These are phyloP conservation scores for Kluyveromyces starmeri DNA, from an alignment of 805 yeast genomes.

Conservation along the genomic window DNA sequence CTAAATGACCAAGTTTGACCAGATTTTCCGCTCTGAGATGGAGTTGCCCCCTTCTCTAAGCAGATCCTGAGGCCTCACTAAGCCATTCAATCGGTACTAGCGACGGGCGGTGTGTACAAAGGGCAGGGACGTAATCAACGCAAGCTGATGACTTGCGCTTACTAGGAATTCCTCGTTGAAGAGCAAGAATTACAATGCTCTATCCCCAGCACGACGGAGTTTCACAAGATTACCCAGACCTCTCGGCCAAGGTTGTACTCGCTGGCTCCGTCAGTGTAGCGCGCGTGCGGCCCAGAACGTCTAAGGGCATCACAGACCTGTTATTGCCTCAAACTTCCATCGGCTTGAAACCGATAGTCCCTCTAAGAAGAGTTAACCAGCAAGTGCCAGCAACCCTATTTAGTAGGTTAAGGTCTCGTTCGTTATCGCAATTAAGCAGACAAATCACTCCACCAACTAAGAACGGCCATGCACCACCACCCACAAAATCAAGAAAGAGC, in stretches of 20 bases:
- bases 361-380: constrained; percentile 34
- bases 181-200: constrained; percentile 38
- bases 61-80: constrained; percentile 35
- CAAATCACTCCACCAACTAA: constrained; percentile 32
- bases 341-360: constrained; percentile 37
- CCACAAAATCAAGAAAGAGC: background rate
- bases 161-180: constrained; percentile 40
- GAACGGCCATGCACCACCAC: background rate
- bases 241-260: constrained; percentile 35
- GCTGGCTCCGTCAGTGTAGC: constrained; percentile 41
- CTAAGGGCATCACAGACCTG: constrained; percentile 41
- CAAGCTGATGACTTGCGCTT: constrained; percentile 39
- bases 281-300: constrained; percentile 42
- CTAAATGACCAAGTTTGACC: constrained; percentile 38
- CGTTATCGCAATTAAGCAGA: constrained; percentile 43
- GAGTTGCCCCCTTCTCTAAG: constrained; percentile 32
- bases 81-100: constrained; percentile 40
- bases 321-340: constrained; percentile 39
- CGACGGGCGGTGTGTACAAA: constrained; percentile 38
- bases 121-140: constrained; percentile 40
- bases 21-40: constrained; percentile 30
- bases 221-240: constrained; percentile 36
- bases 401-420: constrained; percentile 39
- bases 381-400: constrained; percentile 31
- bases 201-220: constrained; percentile 33